Evolutionary conservation across 2,329 filamentous ascomycete species (phyloP), one percentile per base, ranked within the genome.

Genomic region (Pezicula neosporulosa): DNA sequence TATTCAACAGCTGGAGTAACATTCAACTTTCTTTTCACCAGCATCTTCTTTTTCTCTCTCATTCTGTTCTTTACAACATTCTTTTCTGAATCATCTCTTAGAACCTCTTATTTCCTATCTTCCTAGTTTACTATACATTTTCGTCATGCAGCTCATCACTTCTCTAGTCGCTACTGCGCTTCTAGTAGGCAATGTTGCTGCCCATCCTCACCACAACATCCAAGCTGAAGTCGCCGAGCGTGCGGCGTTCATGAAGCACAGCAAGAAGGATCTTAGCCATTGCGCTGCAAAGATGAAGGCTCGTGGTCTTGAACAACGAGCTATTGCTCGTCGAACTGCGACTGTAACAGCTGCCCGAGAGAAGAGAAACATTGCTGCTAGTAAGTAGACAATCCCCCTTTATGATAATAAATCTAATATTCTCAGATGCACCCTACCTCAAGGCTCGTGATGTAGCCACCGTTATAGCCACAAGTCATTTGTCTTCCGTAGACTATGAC

Each of bases 191-290:
- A 24, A 24, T 24, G 24, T 24, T 24, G 24, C 68, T 42, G 68
- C 71, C 27, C 71, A 73, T 41, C 70, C 70, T 0, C 70, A 69
- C 21, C 64, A 72, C 47, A 66, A 73, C 50, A 51, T 66, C 28
- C 58, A 56, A 24, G 56, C 59, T 38, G 69, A 72, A 42, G 62
- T 69, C 33, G 61, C 59, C 35, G 60, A 69, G 55, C 68, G 70
- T 39, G 59, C 59, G 44, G 63, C 64, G 10, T 70, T 70, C 54
- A 51, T 71, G 54, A 59, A 63, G 44, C 59, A 56, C 41, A 63
- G 63, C 55, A 68, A 67, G 56, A 61, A 65, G n/a, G 60, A 63
- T 41, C 62, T 74, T 18, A 65, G 62, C 21, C 69, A 72, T 54
- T 73, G 71, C 43, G 62, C 67, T 3, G 68, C 66, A 3, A 65